Conservation (phyloP, 495 filamentous ascomycete genomes). For the Aspergillus sparsus region DNA sequence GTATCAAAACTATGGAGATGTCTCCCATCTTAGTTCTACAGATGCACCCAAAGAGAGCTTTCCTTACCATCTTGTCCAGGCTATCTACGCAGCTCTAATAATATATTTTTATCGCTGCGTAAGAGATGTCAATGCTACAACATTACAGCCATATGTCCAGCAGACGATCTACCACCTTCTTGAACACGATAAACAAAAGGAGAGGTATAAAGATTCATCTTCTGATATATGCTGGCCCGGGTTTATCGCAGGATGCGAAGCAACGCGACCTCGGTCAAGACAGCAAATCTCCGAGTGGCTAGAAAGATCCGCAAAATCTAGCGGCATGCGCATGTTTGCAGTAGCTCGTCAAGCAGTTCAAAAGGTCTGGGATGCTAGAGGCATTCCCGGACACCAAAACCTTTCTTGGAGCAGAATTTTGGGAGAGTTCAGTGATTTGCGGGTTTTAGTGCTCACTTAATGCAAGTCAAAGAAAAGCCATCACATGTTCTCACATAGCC, state of each 20-base stretch:
- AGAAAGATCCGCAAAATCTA: slow-evolving; percentile 10
- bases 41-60: slow-evolving; percentile 12
- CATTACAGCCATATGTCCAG: slow-evolving; percentile 18
- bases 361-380: slow-evolving; percentile 18
- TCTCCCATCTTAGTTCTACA: background rate
- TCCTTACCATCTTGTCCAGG: slow-evolving; percentile 22
- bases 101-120: slow-evolving; percentile 22
- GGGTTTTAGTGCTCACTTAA: slow-evolving; percentile 22
- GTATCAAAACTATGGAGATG: slow-evolving; percentile 2
- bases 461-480: background rate
- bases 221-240: slow-evolving; percentile 22
- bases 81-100: slow-evolving; percentile 20
- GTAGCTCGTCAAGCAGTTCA: slow-evolving; percentile 20
- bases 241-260: slow-evolving; percentile 23
- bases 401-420: slow-evolving; percentile 20
- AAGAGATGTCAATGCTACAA: slow-evolving; percentile 18
- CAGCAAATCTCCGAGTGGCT: slow-evolving; percentile 18
- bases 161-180: slow-evolving; percentile 20
- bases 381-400: slow-evolving; percentile 15
- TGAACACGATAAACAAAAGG: slow-evolving; percentile 21
- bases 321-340: slow-evolving; percentile 21
- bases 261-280: slow-evolving; percentile 9
- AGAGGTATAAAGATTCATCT: slow-evolving; percentile 17
- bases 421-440: slow-evolving; percentile 15
- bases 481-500: background rate